These are phyloP conservation scores for Colletotrichum noveboracense DNA, from an alignment of 2,329 filamentous ascomycete genomes.

Conservation along the genomic window DNA sequence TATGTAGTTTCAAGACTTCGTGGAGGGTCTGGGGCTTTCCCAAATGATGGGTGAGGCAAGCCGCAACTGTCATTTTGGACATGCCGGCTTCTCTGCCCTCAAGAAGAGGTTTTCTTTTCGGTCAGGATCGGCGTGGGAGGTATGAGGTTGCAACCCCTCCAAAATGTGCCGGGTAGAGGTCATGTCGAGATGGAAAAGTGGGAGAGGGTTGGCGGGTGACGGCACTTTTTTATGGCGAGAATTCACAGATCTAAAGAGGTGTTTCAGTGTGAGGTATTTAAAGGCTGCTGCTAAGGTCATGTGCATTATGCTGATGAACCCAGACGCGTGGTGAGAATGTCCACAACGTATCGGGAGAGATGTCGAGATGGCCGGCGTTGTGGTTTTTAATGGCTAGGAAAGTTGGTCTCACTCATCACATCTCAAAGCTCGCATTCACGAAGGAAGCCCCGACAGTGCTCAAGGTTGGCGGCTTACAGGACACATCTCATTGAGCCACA, in stretches of 20 bases:
- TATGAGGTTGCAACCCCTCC: too few species aligned
- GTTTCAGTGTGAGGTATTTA: background rate
- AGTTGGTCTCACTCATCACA: background rate
- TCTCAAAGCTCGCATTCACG: background rate
- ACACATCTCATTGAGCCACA: background rate
- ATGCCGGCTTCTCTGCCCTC: too few species aligned
- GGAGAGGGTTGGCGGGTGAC: too few species aligned
- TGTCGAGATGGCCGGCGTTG: rapidly evolving
- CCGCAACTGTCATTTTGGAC: too few species aligned
- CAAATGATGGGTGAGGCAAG: background rate
- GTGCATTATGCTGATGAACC: too few species aligned
- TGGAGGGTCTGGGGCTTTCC: background rate
- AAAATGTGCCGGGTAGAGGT: background rate
- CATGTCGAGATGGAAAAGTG: background rate
- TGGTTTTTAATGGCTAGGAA: too few species aligned
- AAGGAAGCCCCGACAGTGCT: too few species aligned
- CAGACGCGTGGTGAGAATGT: too few species aligned
- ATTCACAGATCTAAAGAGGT: background rate
- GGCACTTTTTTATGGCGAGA: background rate
- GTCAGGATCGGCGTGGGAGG: too few species aligned
- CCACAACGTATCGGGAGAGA: rapidly evolving
- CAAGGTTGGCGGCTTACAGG: too few species aligned
- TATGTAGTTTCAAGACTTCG: background rate
- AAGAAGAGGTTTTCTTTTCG: too few species aligned
- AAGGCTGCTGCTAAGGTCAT: too few species aligned